These are phyloP conservation scores for Cystobasidium pallidum DNA, from an alignment of 1,284 basidiomycete genomes.

Conservation along the genomic window DNA sequence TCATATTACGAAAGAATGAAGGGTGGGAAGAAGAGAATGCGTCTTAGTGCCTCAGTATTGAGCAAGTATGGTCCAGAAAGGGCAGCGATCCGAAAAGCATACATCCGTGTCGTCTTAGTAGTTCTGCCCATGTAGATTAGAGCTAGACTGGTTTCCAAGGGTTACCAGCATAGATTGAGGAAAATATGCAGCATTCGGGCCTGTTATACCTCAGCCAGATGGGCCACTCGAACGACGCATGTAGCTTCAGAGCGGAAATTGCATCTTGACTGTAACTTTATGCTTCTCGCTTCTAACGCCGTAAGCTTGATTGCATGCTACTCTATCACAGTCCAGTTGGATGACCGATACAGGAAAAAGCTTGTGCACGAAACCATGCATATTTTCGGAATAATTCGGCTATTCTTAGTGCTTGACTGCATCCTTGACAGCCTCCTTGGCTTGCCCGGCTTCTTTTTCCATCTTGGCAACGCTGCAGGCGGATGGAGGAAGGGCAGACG, in stretches of 20 bases:
- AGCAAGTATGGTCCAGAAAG: too few species aligned
- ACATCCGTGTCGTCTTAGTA: not conserved
- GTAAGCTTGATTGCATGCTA: not conserved
- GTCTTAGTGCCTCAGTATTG: too few species aligned
- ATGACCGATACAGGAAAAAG: not conserved
- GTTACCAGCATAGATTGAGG: not conserved
- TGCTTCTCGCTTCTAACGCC: not conserved
- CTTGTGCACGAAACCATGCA: not conserved
- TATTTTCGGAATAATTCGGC: too few species aligned
- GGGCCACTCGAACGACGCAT: too few species aligned
- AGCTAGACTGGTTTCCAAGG: not conserved
- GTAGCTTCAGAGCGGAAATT: not conserved
- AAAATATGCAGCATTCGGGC: not conserved
- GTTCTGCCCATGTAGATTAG: conserved; percentile 21
- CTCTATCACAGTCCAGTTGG: not conserved
- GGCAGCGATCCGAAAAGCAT: too few species aligned
- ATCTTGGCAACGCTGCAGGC: conserved; percentile 41
- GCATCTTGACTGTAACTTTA: not conserved
- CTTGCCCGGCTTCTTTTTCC: conserved; percentile 41
- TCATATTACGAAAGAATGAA: conserved; percentile 58
- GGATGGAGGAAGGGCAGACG: not conserved
- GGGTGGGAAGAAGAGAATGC: conserved; percentile 56
- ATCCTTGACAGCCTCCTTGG: conserved; percentile 40
- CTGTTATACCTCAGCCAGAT: too few species aligned
- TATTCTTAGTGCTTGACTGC: conserved; percentile 33